Evolutionary conservation across 73 alveolate genomes (phyloP).

Genomic region (Halteria grandinella): DNA sequence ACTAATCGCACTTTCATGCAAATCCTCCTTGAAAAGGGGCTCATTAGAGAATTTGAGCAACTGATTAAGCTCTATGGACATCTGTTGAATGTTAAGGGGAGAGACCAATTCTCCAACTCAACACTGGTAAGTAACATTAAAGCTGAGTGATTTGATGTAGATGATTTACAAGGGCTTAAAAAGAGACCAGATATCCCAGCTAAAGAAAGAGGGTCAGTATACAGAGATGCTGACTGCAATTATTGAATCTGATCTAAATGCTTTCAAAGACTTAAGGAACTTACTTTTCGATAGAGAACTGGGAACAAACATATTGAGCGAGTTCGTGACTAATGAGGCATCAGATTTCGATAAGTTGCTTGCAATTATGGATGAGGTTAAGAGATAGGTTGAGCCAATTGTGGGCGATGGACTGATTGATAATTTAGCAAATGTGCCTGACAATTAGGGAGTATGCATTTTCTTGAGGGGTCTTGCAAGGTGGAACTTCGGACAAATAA

Average conservation of each 20-base stretch:
- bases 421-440: no score
- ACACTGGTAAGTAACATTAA: not conserved
- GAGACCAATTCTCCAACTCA: not conserved
- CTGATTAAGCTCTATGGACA: not conserved
- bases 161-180: slow-evolving; percentile 27
- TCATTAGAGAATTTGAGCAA: not conserved
- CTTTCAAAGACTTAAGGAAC: slow-evolving; percentile 13
- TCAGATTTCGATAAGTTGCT: not conserved
- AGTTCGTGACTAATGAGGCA: not conserved
- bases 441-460: no score
- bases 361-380: not conserved
- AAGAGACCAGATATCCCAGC: not conserved
- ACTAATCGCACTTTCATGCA: slow-evolving; percentile 20
- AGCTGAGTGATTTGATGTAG: not conserved
- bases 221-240: not conserved
- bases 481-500: no score
- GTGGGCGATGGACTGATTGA: no score
- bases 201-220: not conserved
- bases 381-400: no score
- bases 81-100: not conserved
- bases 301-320: slow-evolving; percentile 36
- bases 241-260: slow-evolving; percentile 6
- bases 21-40: slow-evolving; percentile 1
- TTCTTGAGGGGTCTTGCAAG: no score
- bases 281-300: slow-evolving; percentile 25